phyloP scores from a whole-genome alignment of 2,329 filamentous ascomycete species.

The Parasarocladium wereldwijsianum region DNA sequence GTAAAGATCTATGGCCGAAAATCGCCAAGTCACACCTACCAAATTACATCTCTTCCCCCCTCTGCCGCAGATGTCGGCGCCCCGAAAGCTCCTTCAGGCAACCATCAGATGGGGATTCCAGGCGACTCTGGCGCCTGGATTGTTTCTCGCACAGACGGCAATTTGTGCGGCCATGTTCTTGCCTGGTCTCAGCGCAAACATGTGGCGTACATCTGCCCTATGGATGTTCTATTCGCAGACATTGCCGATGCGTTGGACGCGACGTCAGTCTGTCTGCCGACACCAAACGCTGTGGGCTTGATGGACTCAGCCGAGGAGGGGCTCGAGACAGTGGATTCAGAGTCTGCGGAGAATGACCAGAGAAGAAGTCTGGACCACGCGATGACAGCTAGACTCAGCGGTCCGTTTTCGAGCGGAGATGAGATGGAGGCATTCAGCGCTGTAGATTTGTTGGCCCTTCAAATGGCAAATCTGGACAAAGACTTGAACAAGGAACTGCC shows the following conservation, averaged over 20 bases:
- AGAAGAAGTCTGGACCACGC: too few relatives aligned
- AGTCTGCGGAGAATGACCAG: too few relatives aligned
- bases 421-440: too few relatives aligned
- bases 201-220: slow-evolving; percentile 85
- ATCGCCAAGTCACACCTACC: slow-evolving; percentile 61
- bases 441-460: too few relatives aligned
- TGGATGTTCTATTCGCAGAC: slow-evolving; percentile 79
- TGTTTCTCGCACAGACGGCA: slow-evolving; percentile 62
- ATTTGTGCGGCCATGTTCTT: slow-evolving; percentile 78
- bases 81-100: slow-evolving; percentile 9
- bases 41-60: slow-evolving; percentile 31
- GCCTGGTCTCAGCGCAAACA: slow-evolving; percentile 72
- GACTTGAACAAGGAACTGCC: too few relatives aligned
- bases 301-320: too few relatives aligned
- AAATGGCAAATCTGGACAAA: too few relatives aligned
- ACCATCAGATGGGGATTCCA: slow-evolving; percentile 47
- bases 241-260: slow-evolving; percentile 69
- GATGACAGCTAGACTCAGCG: too few relatives aligned
- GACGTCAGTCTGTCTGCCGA: slow-evolving; percentile 54
- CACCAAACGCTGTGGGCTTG: slow-evolving; percentile 29
- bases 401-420: too few relatives aligned
- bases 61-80: slow-evolving; percentile 6
- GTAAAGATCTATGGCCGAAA: slow-evolving; percentile 78
- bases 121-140: slow-evolving; percentile 93
- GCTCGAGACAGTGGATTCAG: too few relatives aligned